Base-by-base conservation (phyloP, 352 stramenopile genomes). In the Globisporangium uncinulatum region DNA sequence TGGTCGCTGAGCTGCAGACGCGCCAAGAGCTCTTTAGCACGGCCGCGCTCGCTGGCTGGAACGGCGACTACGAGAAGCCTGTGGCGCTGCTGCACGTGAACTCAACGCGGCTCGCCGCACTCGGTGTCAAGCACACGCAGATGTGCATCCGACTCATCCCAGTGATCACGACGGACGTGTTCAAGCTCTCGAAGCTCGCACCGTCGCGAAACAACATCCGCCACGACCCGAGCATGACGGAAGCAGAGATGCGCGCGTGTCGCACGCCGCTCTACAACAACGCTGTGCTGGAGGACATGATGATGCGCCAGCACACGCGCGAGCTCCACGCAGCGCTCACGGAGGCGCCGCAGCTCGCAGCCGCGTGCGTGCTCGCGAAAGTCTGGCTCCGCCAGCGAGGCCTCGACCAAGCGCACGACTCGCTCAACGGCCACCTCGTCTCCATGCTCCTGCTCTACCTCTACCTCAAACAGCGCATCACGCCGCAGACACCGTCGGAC, bases 241-340 rank as follows among this genome's bases (percentile, higher is more conserved):
- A 91, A 52, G 57, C 83, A 3, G 78, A 88, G 53, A 87, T 86
- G 71, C 75, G 72, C 56, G 61, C 72, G 43, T 84, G 79, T 59
- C 72, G 72, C 50, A 96, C 87, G 9, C 89, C 89, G 19, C 71
- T 82, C 46, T 96, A 97, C 82, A 97, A 96, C 67, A 96, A 91
- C 56, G 70, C 79, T 6, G 89, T 97, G 19, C 60, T 97, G n/a
- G 89, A 97, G 59, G 89, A 97, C 60, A 92, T 96, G 83, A 76
- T 84, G 68, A 64, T 94, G 43, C 75, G 75, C 2, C 69, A 84
- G 29, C 89, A 96, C 61, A 89, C 91, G 32, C 65, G 80, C 34
- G 79, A 91, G 47, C 78, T 97, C 13, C 86, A 96, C 58, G 63
- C 70, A 1, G 74, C 70, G 32, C 59, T 83, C 19, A 79, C 78